Evolutionary conservation across 2,329 filamentous ascomycete species (phyloP).

Genomic region (Claviceps sp.): DNA sequence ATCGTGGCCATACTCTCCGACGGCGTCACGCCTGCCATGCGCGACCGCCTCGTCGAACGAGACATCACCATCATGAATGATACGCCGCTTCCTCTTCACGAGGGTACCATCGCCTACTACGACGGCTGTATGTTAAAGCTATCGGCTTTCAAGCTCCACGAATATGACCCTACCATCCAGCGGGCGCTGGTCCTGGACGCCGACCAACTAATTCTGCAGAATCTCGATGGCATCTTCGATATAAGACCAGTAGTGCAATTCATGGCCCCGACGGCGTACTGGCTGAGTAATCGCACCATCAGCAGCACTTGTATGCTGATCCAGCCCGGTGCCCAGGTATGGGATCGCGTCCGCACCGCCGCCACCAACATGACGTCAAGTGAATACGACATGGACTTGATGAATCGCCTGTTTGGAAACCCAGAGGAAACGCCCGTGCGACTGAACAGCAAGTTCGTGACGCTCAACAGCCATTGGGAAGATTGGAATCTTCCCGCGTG

Average conservation of each 20-base stretch:
- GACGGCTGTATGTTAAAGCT: conserved; percentile 9
- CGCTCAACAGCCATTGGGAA: conserved; percentile 10
- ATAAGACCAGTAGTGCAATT: conserved; percentile 3
- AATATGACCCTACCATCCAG: conserved; percentile 5
- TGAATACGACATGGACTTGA: conserved; percentile 10
- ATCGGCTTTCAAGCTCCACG: conserved; percentile 8
- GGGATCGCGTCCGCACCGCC: conserved; percentile 2
- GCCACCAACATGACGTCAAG: conserved; percentile 3
- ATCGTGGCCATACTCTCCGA: conserved; percentile 8
- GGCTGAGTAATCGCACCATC: conserved; percentile 6
- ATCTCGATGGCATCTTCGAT: conserved; percentile 9
- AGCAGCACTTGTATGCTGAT: conserved; percentile 11
- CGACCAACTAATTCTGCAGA: conserved; percentile 10
- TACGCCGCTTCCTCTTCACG: conserved; percentile 6
- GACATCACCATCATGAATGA: conserved; percentile 5
- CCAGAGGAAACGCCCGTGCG: background rate
- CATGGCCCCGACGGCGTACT: conserved; percentile 9
- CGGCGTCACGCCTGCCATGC: conserved; percentile 5
- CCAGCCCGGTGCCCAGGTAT: conserved; percentile 4
- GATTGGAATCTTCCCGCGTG: conserved; percentile 9
- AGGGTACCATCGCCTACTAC: conserved; percentile 4
- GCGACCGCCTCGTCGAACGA: conserved; percentile 1
- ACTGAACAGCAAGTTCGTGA: conserved; percentile 6
- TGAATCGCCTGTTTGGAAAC: conserved; percentile 8
- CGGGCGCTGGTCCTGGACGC: conserved; percentile 8